Base-by-base conservation (phyloP, 257 asterid genomes). In the Fraxinus pennsylvanica region DNA sequence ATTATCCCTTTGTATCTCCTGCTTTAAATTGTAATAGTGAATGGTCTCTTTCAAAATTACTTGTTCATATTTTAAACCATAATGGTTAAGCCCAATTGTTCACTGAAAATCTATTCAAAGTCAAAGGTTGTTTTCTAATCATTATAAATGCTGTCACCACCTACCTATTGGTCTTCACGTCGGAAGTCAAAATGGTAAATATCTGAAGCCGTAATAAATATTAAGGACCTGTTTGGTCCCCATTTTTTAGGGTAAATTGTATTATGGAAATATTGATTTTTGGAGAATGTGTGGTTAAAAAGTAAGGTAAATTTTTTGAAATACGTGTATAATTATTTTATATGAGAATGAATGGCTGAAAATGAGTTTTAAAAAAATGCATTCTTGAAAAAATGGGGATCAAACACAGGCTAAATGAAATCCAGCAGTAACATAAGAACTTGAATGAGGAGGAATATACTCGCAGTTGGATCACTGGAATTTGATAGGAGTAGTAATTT, bases 1-100 rank as follows among this genome's bases (percentile, higher is more conserved):
- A 47, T 36, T 72, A 68, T 72, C 76, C 69, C 74, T 76, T 59
- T 45, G 35, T 27, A 45, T 21, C 35, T 5, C 36, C 39, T 43
- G 76, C 39, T 39, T 43, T 22, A 41, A 22, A 71, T n/a, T 71
- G 13, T 71, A 3, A 7, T 12, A 30, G 21, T 71, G 63, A n/a
- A 72, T 72, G 54, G 39, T 25, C 76, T 45, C 65, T 43, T 30
- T 13, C 21, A 22, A 14, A 4, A 72, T 5, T 72, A 72, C 52
- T 41, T 71, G 66, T 7, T 27, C 3, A 5, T 50, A 45, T 27
- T 43, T 41, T 41, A 25, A 72, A 72, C 41, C 36, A 4, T 27
- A 14, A 72, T 70, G 12, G 25, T 72, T 47, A 22, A 43, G 65
- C 25, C 61, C 35, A 72, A 38, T 12, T 22, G 38, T 71, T 71